Evolutionary conservation across 352 stramenopile genomes (phyloP).

Genomic region (Lagenidium giganteum): DNA sequence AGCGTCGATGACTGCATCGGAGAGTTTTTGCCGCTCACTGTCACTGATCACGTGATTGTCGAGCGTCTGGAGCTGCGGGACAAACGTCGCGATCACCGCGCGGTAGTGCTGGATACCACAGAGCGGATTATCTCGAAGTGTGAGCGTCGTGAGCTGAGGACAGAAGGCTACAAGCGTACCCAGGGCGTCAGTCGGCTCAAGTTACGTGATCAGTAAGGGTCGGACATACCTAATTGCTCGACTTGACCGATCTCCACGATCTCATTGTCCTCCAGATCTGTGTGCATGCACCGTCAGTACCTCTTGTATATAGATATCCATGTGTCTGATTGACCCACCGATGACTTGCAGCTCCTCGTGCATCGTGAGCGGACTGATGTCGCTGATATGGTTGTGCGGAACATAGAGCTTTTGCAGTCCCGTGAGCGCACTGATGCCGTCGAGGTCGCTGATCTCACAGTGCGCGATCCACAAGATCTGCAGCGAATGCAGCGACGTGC

Average conservation of each 20-base stretch:
- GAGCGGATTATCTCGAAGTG: conserved; percentile 61
- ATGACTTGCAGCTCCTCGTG: conserved; percentile 80
- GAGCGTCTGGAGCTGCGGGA: conserved; percentile 62
- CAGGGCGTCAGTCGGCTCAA: no score
- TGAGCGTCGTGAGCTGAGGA: conserved; percentile 51
- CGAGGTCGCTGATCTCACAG: conserved; percentile 71
- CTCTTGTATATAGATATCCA: not conserved
- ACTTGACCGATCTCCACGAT: conserved; percentile 70
- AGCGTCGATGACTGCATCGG: conserved; percentile 42
- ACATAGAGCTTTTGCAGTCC: conserved; percentile 74
- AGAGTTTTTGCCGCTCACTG: conserved; percentile 32
- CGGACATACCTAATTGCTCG: conserved; percentile 66
- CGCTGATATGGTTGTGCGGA: conserved; percentile 67
- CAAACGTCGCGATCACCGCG: conserved; percentile 57
- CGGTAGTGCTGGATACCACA: conserved; percentile 53
- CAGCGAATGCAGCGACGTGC: conserved; percentile 68
- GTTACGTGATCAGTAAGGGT: no score
- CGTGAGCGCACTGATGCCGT: conserved; percentile 81
- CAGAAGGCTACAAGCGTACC: conserved; percentile 43
- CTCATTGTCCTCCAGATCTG: conserved; percentile 70
- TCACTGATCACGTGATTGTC: conserved; percentile 39
- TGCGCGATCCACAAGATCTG: conserved; percentile 57
- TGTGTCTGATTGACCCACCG: conserved; percentile 21
- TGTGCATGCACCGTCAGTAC: not conserved
- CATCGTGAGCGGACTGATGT: conserved; percentile 81